Evolutionary conservation across 345 rosid genomes (phyloP), one percentile per base, ranked within the genome.

Genomic region (Citrus reticulata): DNA sequence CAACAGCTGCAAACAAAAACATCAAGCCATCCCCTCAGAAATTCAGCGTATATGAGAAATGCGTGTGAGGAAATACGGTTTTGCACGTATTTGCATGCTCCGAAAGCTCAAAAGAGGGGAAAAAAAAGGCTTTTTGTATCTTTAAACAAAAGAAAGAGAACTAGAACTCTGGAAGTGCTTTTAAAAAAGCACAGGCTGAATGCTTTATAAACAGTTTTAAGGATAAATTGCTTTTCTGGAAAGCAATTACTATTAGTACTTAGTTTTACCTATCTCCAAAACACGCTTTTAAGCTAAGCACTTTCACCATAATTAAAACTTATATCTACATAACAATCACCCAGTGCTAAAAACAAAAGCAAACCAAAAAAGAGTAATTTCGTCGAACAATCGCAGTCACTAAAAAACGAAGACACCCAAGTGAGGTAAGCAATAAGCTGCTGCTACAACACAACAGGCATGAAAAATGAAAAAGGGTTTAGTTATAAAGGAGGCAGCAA

Each of bases 311-410:
- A 42, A 42, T 42, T 42, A 11, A 42, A 11, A 9, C 16, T 42
- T 42, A 42, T 9, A 42, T 2, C 3, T 46, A 13, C 13, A 46
- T 3, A 46, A 0, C 51, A 46, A 46, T 13, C 13, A 46, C 13
- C 51, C 51, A 46, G 51, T 13, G 17, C 17, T 3, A 13, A 46
- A 46, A 46, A 2, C 14, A 10, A 46, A 46, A 46, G 14, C 51
- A 46, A 46, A 17, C 5, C 17, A 60, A 39, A 35, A 20, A 35
- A 5, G 46, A 64, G 25, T 51, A 54, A 65, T 76, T 66, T 76
- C 62, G 14, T 51, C 71, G 63, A 65, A 65, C 64, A 65, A 29
- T 16, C 54, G 73, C 20, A 64, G 60, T 10, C 85, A 83, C 57
- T 5, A 49, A 27, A 71, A 30, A 30, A 10, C 22, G 5, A 42